Conservation (phyloP, 164 flowering plant genomes). For the Vitis amurensis region DNA sequence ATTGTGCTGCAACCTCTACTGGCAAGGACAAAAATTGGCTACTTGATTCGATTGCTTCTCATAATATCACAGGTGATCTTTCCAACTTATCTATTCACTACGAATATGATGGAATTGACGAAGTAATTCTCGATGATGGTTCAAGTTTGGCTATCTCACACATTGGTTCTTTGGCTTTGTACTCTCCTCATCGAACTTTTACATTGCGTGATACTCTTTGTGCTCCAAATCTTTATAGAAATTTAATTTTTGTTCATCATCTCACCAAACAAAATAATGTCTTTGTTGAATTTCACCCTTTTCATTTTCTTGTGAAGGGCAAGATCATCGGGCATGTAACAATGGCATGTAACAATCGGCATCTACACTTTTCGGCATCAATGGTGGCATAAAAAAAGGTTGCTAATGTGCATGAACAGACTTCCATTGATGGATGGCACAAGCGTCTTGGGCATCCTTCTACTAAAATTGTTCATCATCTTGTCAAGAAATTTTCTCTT, state of each 20-base stretch:
- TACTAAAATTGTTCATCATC: not conserved
- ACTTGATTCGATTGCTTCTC: not conserved
- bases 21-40: not conserved
- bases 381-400: conserved; percentile 1
- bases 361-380: not conserved
- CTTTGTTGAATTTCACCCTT: conserved; percentile 4
- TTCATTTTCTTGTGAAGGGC: conserved; percentile 5
- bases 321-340: conserved; percentile 3
- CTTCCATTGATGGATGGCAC: conserved; percentile 13
- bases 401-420: not conserved
- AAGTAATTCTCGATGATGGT: conserved; percentile 6
- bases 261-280: conserved; percentile 5
- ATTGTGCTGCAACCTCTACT: not conserved
- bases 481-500: not conserved
- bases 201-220: not conserved
- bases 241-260: not conserved
- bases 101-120: conserved; percentile 7
- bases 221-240: not conserved
- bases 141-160: not conserved
- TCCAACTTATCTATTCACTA: not conserved
- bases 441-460: conserved; percentile 8
- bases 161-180: not conserved
- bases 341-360: too few relatives aligned
- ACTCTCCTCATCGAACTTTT: not conserved
- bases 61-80: conserved; percentile 1